Evolutionary conservation across 805 yeast genomes (phyloP).

Genomic region (Monosporozyma servazzii): DNA sequence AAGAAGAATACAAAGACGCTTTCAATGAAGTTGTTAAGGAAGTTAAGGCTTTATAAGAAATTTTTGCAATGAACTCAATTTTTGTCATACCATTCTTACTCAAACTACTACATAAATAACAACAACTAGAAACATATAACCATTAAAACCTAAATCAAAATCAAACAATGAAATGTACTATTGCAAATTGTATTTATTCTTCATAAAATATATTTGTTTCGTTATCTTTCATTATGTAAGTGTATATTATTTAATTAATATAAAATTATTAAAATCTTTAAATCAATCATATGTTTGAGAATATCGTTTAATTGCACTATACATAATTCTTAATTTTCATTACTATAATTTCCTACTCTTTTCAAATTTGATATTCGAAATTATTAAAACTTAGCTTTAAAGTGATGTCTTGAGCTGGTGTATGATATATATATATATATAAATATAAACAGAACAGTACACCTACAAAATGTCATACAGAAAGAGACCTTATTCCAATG

Average conservation of each 20-base stretch:
- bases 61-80: background rate
- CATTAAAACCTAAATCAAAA: background rate
- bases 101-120: background rate
- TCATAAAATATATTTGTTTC: background rate
- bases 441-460: background rate
- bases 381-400: background rate
- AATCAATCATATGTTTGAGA: background rate
- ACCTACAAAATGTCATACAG: background rate
- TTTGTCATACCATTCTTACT: background rate
- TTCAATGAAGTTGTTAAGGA: conserved; percentile 94
- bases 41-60: conserved; percentile 36
- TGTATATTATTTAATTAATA: background rate
- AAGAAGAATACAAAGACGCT: conserved; percentile 83
- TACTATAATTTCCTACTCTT: background rate
- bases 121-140: background rate
- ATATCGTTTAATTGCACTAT: background rate
- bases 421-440: too few species aligned
- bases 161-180: background rate
- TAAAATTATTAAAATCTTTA: background rate
- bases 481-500: background rate
- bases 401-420: background rate
- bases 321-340: background rate
- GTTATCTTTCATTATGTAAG: background rate
- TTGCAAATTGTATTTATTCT: background rate
- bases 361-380: background rate